A percentile compares a stretch with the other conserved stretches of the same genome.
Conservation (phyloP, 2,329 filamentous ascomycete species). For the Xylariaceae sp. region DNA sequence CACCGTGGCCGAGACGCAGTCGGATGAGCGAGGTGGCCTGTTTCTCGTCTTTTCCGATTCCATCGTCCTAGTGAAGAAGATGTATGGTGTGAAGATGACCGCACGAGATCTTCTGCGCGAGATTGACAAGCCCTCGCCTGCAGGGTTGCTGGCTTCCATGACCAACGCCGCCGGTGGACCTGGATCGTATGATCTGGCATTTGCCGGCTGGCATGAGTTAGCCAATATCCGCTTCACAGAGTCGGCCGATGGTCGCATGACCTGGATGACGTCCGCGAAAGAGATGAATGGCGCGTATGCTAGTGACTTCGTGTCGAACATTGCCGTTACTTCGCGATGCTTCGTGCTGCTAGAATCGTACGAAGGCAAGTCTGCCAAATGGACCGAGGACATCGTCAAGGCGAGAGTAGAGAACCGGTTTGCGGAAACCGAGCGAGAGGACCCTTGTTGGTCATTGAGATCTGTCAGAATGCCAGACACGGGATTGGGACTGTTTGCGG, state of each 20-base stretch:
- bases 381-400: conserved; percentile 82
- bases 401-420: conserved; percentile 84
- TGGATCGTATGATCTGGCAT: conserved; percentile 66
- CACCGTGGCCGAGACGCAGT: conserved; percentile 36
- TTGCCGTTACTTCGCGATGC: conserved; percentile 57
- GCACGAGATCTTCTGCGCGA: conserved; percentile 79
- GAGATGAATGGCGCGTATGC: conserved; percentile 55
- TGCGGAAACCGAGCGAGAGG: conserved; percentile 76
- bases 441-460: conserved; percentile 74
- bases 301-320: conserved; percentile 45
- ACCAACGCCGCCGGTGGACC: conserved; percentile 59
- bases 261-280: conserved; percentile 65
- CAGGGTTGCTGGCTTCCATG: conserved; percentile 59
- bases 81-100: conserved; percentile 56
- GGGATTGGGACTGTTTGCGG: conserved; percentile 57
- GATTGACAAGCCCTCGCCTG: conserved; percentile 72
- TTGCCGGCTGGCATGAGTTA: conserved; percentile 68
- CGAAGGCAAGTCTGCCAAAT: conserved; percentile 70
- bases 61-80: conserved; percentile 72
- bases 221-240: conserved; percentile 70
- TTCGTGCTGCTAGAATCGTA: conserved; percentile 72
- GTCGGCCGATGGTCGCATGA: conserved; percentile 57
- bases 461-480: conserved; percentile 61
- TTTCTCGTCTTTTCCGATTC: conserved; percentile 83
- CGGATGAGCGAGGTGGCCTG: conserved; percentile 58